These are phyloP conservation scores for Hyparrhenia diplandra DNA, from an alignment of 176 grass and related monocot genomes.

Conservation along the genomic window DNA sequence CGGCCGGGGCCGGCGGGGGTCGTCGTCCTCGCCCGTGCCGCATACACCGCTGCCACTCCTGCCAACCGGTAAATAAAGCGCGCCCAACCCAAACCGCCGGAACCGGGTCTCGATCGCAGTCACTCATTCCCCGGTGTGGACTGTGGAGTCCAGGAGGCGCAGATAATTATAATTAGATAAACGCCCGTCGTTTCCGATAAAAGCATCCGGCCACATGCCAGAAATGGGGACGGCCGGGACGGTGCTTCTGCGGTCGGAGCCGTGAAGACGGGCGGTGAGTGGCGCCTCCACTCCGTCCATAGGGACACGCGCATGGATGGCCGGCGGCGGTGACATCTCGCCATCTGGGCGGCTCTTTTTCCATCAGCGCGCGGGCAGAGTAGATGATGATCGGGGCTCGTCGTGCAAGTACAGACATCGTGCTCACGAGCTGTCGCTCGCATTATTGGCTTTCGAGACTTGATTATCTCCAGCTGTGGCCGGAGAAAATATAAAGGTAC, in stretches of 20 bases:
- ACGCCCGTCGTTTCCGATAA: background rate
- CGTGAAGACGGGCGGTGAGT: background rate
- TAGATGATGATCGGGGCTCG: background rate
- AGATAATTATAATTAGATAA: background rate
- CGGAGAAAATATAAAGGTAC: background rate
- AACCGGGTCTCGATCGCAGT: background rate
- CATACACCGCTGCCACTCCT: background rate
- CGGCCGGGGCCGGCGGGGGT: background rate
- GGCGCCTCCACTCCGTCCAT: background rate
- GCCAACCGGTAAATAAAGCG: background rate
- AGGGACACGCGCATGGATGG: background rate
- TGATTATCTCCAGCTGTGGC: background rate
- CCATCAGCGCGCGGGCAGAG: background rate
- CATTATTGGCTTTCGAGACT: background rate
- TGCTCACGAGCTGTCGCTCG: background rate
- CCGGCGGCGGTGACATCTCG: background rate
- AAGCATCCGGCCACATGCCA: background rate
- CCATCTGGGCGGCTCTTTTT: background rate
- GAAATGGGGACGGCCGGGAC: background rate
- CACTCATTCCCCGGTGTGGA: background rate
- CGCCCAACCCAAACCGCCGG: background rate
- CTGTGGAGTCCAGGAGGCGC: background rate
- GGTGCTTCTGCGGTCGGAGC: background rate
- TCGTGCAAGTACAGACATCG: background rate
- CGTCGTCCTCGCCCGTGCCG: background rate